These are phyloP conservation scores for Cutaneotrichosporon cavernicola DNA, from an alignment of 1,284 basidiomycete species.

Conservation along the genomic window DNA sequence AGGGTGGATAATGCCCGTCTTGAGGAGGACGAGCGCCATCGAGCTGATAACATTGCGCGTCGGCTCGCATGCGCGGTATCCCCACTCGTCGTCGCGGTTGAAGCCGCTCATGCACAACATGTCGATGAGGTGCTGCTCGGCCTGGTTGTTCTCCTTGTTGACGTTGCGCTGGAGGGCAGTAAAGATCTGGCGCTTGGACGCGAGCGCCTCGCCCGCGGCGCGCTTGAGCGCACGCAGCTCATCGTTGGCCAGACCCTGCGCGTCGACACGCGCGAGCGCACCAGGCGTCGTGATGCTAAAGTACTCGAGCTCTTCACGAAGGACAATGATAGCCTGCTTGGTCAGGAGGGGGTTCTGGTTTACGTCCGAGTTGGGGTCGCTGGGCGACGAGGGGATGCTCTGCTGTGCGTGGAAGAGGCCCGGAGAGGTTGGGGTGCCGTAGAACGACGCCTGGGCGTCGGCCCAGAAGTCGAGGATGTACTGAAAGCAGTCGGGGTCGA, in stretches of 20 bases:
- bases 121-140: constrained; percentile 98
- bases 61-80: constrained; percentile 92
- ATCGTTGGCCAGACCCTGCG: constrained; percentile 71
- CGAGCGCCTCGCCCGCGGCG: constrained; percentile 79
- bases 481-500: constrained; percentile 93
- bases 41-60: constrained; percentile 95
- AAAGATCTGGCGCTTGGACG: constrained; percentile 90
- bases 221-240: constrained; percentile 73
- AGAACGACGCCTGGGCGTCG: constrained; percentile 82
- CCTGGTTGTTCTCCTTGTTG: constrained; percentile 98
- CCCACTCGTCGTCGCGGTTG: constrained; percentile 93
- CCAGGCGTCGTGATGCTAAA: constrained; percentile 71
- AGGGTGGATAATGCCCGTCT: constrained; percentile 86
- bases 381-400: constrained; percentile 61
- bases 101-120: constrained; percentile 99
- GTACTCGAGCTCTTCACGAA: constrained; percentile 97
- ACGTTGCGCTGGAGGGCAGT: constrained; percentile 97
- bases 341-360: constrained; percentile 83
- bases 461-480: constrained; percentile 91
- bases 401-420: constrained; percentile 79
- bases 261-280: constrained; percentile 61
- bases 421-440: constrained; percentile 73
- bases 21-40: constrained; percentile 93
- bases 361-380: constrained; percentile 38
- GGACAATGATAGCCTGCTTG: constrained; percentile 97